Base-by-base conservation (phyloP, 2,329 filamentous ascomycete genomes). In the Colletotrichum graminicola region DNA sequence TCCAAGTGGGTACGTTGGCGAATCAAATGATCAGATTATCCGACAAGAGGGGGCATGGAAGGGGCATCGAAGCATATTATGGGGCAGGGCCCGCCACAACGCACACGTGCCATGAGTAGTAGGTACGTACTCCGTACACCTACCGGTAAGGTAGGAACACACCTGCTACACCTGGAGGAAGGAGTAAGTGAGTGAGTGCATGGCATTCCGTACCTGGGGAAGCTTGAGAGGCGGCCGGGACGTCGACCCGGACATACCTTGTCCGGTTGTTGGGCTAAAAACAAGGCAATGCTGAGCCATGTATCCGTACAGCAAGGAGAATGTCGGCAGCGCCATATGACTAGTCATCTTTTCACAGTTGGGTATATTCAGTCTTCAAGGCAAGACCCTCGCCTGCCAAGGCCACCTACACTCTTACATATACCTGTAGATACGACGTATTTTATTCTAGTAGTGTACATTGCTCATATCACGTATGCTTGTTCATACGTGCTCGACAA, bases 61-160 rank as follows among this genome's bases (percentile, higher is more conserved):
- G 49, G 39, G 23, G 63, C 5, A 67, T 67, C 57, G 67, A 71
- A 70, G 60, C 43, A 71, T 57, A 51, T 52, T 62, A 43, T 67
- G 67, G 67, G 34, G 16, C 63, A 51, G 36, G 56, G 34, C 67
- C 47, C 26, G 41, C 32, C 49, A 41, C 36, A 45, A 7, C 8
- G 43, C 5, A 45, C 29, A 36, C 32, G n/a, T 47, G 26, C 41
- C 12, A 47, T 21, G 8, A 43, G 39, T 16, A 41, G 39, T 18
- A 21, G 2, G 12, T 41, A 41, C 39, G 11, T 16, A 41, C 12
- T 39, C n/a, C n/a, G 5, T 34, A 10, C 10, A 34, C 34, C 34
- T 34, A 34, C 14, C 3, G 39, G 43, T 23, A 52, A 41, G 51
- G 66, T 54, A 69, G 45, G 7, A 39, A 41, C 39, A 41, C 39